These are phyloP conservation scores for Coccomyxa subellipsoidea DNA, from an alignment of 163 green algal genomes.

Conservation along the genomic window DNA sequence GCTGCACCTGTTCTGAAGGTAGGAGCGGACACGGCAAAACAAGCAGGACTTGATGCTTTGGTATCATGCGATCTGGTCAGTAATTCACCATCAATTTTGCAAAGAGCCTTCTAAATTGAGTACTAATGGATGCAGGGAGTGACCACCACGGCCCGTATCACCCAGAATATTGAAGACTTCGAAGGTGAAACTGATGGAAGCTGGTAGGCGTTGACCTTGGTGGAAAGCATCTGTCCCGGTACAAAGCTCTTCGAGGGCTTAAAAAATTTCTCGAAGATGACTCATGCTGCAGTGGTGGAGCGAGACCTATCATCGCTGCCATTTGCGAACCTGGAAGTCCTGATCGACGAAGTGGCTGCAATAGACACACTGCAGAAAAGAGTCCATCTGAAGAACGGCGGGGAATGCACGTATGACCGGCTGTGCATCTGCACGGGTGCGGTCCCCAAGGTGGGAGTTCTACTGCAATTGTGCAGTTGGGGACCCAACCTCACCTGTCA, in stretches of 20 bases:
- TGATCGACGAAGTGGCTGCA: constrained; percentile 20
- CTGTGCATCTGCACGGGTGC: constrained; percentile 76
- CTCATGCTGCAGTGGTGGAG: constrained; percentile 29
- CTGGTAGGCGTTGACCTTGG: too few species aligned
- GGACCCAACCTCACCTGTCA: too few species aligned
- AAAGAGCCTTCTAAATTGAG: not conserved
- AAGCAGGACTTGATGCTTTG: too few species aligned
- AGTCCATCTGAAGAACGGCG: constrained; percentile 23
- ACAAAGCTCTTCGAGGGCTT: not conserved
- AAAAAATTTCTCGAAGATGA: not conserved
- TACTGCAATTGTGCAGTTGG: too few species aligned
- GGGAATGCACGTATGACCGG: constrained; percentile 54
- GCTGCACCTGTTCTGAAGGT: not conserved
- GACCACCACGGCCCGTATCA: constrained; percentile 44
- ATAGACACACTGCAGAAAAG: constrained; percentile 8
- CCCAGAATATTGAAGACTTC: constrained; percentile 59
- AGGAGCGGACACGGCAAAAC: too few species aligned
- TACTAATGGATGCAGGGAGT: constrained; percentile 46
- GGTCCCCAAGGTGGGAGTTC: not conserved
- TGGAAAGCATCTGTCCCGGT: not conserved
- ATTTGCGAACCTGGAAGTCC: constrained; percentile 44
- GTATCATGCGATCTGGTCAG: too few species aligned
- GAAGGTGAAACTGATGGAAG: constrained; percentile 23
- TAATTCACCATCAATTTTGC: not conserved
- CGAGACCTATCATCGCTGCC: constrained; percentile 27